A percentile compares a stretch with the other conserved stretches of the same genome.
phyloP scores from a whole-genome alignment of 2,329 filamentous ascomycete species.

The Ceratocystis eucalypticola region DNA sequence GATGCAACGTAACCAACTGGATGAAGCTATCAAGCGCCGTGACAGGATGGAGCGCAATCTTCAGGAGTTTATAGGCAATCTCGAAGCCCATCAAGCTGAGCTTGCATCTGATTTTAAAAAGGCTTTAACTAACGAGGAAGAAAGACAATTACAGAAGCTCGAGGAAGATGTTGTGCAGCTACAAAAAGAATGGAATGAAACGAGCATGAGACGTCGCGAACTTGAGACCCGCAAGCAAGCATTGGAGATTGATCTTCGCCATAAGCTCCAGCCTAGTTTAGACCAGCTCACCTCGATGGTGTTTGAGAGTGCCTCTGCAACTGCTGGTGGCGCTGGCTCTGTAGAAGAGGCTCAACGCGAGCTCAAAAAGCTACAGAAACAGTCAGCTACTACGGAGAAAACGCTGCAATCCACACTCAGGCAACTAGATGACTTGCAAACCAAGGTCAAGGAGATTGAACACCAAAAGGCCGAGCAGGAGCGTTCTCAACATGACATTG shows the following conservation, averaged over 20 bases:
- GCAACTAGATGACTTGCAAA: conserved; percentile 44
- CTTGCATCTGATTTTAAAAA: conserved; percentile 84
- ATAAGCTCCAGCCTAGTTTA: conserved; percentile 74
- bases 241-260: conserved; percentile 75
- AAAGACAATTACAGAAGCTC: conserved; percentile 61
- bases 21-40: conserved; percentile 49
- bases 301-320: conserved; percentile 42
- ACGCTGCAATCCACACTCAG: conserved; percentile 63
- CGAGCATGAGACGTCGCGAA: conserved; percentile 59
- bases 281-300: conserved; percentile 72
- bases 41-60: conserved; percentile 63
- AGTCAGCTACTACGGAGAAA: conserved; percentile 50
- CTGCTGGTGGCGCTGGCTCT: conserved; percentile 32
- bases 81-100: conserved; percentile 67
- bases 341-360: conserved; percentile 70
- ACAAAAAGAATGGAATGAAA: conserved; percentile 60
- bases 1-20: conserved; percentile 58
- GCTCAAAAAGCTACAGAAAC: conserved; percentile 61
- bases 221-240: conserved; percentile 69
- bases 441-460: conserved; percentile 44
- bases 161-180: conserved; percentile 57
- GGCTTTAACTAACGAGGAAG: conserved; percentile 68
- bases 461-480: conserved; percentile 48
- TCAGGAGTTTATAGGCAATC: conserved; percentile 60
- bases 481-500: conserved; percentile 60